phyloP scores from a whole-genome alignment of 495 filamentous ascomycete species.

The Aspergillus avenaceus region DNA sequence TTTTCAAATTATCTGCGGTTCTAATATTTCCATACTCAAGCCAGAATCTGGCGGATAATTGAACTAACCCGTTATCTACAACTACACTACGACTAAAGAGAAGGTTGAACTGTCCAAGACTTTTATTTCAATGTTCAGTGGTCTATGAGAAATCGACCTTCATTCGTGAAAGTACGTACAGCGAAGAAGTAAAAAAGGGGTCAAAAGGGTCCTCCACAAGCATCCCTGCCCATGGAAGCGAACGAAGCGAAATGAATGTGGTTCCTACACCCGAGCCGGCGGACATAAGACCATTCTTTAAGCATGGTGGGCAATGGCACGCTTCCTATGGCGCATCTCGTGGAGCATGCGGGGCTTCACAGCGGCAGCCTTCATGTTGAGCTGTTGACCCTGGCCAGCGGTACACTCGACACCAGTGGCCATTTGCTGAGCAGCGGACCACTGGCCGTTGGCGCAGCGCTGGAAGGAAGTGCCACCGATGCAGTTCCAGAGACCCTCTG shows the following conservation, averaged over 20 bases:
- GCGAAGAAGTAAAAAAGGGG: background rate
- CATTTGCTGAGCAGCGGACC: conserved; percentile 51
- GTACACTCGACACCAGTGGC: conserved; percentile 58
- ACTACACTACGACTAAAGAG: no score
- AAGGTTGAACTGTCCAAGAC: no score
- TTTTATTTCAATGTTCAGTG: background rate
- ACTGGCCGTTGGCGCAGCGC: conserved; percentile 59
- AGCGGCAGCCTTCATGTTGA: conserved; percentile 31
- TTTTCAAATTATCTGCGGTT: no score
- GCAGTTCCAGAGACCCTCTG: conserved; percentile 59
- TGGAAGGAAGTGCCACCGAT: conserved; percentile 54
- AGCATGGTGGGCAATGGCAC: conserved; percentile 21
- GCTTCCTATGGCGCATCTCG: conserved; percentile 31
- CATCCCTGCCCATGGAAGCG: background rate
- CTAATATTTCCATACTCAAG: no score
- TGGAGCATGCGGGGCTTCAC: conserved; percentile 26
- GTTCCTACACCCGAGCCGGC: background rate
- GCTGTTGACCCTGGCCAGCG: conserved; percentile 41
- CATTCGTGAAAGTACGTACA: background rate
- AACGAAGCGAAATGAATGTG: conserved; percentile 2
- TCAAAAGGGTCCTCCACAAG: background rate
- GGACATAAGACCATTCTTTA: conserved; percentile 8
- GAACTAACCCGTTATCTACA: no score
- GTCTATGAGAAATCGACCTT: background rate
- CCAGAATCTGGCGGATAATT: background rate